phyloP scores from a whole-genome alignment of 2,329 filamentous ascomycete species.

The Xylariaceae sp. region DNA sequence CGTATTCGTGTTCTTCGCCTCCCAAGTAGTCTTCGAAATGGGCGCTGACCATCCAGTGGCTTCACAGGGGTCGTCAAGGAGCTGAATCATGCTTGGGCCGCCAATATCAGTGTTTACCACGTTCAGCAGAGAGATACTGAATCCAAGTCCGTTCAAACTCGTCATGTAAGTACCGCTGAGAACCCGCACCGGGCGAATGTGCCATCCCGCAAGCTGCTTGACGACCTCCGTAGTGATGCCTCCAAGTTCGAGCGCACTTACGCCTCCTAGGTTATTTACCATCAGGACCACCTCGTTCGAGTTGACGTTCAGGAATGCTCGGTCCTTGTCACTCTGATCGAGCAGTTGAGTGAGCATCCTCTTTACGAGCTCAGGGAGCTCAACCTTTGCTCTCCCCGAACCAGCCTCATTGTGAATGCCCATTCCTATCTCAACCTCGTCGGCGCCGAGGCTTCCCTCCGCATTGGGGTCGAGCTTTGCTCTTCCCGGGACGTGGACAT shows the following conservation, averaged over 20 bases:
- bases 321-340: slow-evolving; percentile 59
- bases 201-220: slow-evolving; percentile 54
- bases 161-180: slow-evolving; percentile 72
- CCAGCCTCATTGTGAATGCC: slow-evolving; percentile 70
- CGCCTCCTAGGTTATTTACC: slow-evolving; percentile 71
- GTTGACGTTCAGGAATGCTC: slow-evolving; percentile 62
- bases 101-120: slow-evolving; percentile 54
- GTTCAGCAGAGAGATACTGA: slow-evolving; percentile 67
- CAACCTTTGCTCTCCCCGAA: slow-evolving; percentile 47
- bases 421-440: slow-evolving; percentile 65
- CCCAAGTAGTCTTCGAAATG: slow-evolving; percentile 59
- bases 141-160: slow-evolving; percentile 69
- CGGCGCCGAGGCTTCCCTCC: slow-evolving; percentile 50
- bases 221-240: slow-evolving; percentile 66
- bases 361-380: slow-evolving; percentile 50
- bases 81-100: slow-evolving; percentile 58
- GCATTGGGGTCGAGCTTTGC: slow-evolving; percentile 43
- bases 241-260: slow-evolving; percentile 66
- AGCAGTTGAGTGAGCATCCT: slow-evolving; percentile 67
- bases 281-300: slow-evolving; percentile 62
- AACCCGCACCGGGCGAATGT: slow-evolving; percentile 59
- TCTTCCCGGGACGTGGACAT: slow-evolving; percentile 89
- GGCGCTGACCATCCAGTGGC: slow-evolving; percentile 66
- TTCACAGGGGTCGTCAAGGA: slow-evolving; percentile 65
- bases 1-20: slow-evolving; percentile 46